A percentile compares a stretch with the other conserved stretches of the same genome.
phyloP scores from a whole-genome alignment of 1,284 basidiomycete species.

The Sanghuangporus weigelae region DNA sequence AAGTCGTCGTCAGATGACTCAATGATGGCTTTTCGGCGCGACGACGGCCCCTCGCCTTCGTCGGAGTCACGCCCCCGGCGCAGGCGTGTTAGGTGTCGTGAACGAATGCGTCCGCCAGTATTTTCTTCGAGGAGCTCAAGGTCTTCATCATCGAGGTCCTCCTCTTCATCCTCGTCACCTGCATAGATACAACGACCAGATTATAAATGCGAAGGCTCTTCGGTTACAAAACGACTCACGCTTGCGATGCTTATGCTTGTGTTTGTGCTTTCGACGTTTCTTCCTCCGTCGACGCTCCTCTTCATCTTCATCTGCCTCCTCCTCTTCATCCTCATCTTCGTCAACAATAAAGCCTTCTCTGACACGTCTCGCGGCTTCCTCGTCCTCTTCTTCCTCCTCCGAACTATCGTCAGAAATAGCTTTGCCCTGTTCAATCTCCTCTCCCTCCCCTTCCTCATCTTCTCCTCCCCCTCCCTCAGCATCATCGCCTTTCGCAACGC shows the following conservation, averaged over 20 bases:
- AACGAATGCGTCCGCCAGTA: slow-evolving; percentile 66
- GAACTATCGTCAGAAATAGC: slow-evolving; percentile 72
- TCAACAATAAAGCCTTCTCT: slow-evolving; percentile 84
- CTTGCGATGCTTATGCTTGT: slow-evolving; percentile 38
- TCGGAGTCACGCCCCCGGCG: slow-evolving; percentile 66
- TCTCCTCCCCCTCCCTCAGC: slow-evolving; percentile 25
- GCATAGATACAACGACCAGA: slow-evolving; percentile 16
- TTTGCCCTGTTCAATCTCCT: slow-evolving; percentile 42
- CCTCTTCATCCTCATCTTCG: slow-evolving; percentile 72
- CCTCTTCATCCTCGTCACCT: slow-evolving; percentile 59
- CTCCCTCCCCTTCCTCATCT: slow-evolving; percentile 50
- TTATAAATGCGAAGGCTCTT: slow-evolving; percentile 15
- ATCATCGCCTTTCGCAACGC: background rate
- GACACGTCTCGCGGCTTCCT: slow-evolving; percentile 70
- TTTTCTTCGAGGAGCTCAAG: slow-evolving; percentile 94
- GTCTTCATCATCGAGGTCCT: slow-evolving; percentile 90
- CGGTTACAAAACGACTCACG: slow-evolving; percentile 38
- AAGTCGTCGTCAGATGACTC: slow-evolving; percentile 72
- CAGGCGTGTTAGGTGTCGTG: slow-evolving; percentile 61
- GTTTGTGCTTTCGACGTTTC: slow-evolving; percentile 47
- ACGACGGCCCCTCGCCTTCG: slow-evolving; percentile 54
- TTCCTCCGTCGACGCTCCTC: slow-evolving; percentile 52
- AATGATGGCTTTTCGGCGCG: slow-evolving; percentile 50
- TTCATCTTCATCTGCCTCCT: slow-evolving; percentile 54
- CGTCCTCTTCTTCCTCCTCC: slow-evolving; percentile 81